These are phyloP conservation scores for Fomitopsis schrenkii DNA, from an alignment of 1,284 basidiomycete species.

Conservation along the genomic window DNA sequence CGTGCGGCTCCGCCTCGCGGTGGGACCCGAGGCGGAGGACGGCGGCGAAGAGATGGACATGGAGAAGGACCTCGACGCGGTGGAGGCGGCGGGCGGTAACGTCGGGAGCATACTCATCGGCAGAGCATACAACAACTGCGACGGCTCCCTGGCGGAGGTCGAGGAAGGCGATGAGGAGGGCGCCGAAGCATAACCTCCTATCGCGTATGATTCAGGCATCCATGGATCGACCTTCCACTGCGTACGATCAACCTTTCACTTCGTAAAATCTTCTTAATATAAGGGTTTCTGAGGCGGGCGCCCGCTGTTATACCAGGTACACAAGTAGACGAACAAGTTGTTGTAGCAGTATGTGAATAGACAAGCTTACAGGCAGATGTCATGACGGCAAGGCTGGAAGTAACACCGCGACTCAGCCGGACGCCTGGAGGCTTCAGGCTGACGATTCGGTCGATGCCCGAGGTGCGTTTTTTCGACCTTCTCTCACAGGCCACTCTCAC, in stretches of 20 bases:
- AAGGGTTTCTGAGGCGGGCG: background rate
- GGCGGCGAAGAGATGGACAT: conserved; percentile 28
- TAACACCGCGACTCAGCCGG: too few species aligned
- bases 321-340: background rate
- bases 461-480: too few species aligned
- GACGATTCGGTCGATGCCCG: too few species aligned
- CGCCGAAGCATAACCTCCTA: conserved; percentile 8
- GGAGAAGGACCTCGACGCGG: conserved; percentile 29
- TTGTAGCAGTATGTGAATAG: background rate
- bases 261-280: background rate
- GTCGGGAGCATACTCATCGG: conserved; percentile 9
- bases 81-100: conserved; percentile 23
- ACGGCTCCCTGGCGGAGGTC: conserved; percentile 18
- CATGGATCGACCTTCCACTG: too few species aligned
- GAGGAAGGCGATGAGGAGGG: conserved; percentile 29
- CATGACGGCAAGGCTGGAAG: background rate
- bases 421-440: too few species aligned
- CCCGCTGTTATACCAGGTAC: background rate
- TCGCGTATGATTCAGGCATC: too few species aligned
- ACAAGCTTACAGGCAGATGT: background rate
- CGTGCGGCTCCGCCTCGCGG: conserved; percentile 45
- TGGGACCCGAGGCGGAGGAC: conserved; percentile 20
- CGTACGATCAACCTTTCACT: too few species aligned
- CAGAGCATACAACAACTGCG: conserved; percentile 10
- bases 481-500: too few species aligned